Conservation (phyloP, 2,329 filamentous ascomycete species). For the Coniochaeta sp. region DNA sequence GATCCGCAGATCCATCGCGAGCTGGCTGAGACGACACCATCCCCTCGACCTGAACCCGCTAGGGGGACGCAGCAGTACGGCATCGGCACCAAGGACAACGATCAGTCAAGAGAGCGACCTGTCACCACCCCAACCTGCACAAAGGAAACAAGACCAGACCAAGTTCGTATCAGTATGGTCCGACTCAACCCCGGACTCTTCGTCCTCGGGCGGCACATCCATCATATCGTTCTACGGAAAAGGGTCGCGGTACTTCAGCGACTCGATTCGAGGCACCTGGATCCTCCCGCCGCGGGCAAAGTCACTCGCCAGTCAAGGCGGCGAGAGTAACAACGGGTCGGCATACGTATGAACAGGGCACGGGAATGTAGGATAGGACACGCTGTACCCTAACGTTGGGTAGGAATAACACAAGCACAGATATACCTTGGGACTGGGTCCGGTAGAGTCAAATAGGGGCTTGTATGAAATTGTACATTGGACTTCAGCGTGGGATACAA, state of each 20-base stretch:
- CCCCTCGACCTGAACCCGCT: slow-evolving; percentile 15
- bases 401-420: too few species aligned
- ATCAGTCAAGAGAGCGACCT: not conserved
- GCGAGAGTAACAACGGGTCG: not conserved
- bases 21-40: slow-evolving; percentile 17
- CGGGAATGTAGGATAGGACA: too few species aligned
- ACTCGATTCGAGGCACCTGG: not conserved
- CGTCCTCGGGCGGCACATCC: not conserved
- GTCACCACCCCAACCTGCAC: not conserved
- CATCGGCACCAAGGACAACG: not conserved
- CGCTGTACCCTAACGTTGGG: too few species aligned
- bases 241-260: not conserved
- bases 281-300: not conserved
- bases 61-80: slow-evolving; percentile 6
- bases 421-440: too few species aligned
- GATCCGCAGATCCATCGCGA: slow-evolving; percentile 14
- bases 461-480: too few species aligned
- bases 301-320: not conserved
- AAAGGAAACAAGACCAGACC: not conserved
- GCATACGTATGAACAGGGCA: not conserved
- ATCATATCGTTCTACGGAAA: not conserved
- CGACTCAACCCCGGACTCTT: not conserved
- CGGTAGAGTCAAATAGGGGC: too few species aligned
- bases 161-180: not conserved
- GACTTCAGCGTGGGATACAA: too few species aligned